Evolutionary conservation across 1,284 basidiomycete genomes (phyloP), one percentile per base, ranked within the genome.

Genomic region (Singerocomus inundabilis): DNA sequence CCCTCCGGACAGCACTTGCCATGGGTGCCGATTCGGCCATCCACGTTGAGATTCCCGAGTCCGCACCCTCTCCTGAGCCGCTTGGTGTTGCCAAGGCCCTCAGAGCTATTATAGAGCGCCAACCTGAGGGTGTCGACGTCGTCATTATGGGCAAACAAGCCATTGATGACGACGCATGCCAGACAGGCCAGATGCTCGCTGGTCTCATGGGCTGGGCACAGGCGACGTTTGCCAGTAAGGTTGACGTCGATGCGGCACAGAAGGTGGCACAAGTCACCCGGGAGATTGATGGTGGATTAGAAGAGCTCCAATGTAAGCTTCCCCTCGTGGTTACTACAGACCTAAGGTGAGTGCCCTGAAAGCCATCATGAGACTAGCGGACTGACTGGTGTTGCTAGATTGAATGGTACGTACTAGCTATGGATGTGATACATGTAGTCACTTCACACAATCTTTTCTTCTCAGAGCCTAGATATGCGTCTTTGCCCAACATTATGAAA

Each of bases 81-180:
- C 79, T 95, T 30, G 85, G 88, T 6, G 82, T 98, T 36, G 93
- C 95, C 36, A 92, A 93, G 68, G 81, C 88, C 3, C 78, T 99
- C 54, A 80, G 81, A 46, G 87, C 88, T 6, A 63, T 96, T 55
- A 86, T 98, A 51, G 79, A 86, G 51, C 81, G 81, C 43, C 79
- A 87, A 60, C 76, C 84, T 57, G 79, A 80, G 53, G 75, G 78
- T 31, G 78, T 91, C 3, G 95, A 98, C 62, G 62, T 99, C 51
- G 87, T 99, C 47, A 94, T 99, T 56, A 80, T 98, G 73, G 96
- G 97, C n/a, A 99, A 99, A 74, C 96, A 99, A 72, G 90, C 96
- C 11, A 99, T 99, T 61, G 96, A 99, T 72, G 95, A 97, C 62
- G 96, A 99, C 70, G 81, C 91, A 4, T 91, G 92, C n/a, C 88